These are phyloP conservation scores for Pseudoscleropodium purum DNA, from an alignment of 225 moss, liverwort and hornwort species.

Conservation along the genomic window DNA sequence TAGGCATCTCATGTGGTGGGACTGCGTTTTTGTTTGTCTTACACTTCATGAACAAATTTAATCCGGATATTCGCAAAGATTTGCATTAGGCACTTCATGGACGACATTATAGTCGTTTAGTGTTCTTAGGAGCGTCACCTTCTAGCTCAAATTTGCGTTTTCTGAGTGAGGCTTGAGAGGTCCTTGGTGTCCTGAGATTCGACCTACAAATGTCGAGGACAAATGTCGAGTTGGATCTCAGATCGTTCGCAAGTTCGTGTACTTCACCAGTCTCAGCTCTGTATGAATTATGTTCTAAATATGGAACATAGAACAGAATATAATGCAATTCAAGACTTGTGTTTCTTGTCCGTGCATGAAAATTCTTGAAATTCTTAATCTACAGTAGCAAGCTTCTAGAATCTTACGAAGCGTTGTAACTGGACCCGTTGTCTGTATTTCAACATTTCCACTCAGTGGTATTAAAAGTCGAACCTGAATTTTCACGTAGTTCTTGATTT, in stretches of 20 bases:
- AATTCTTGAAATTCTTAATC: background rate
- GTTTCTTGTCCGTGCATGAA: background rate
- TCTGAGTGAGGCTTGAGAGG: background rate
- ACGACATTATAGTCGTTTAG: background rate
- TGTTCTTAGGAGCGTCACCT: background rate
- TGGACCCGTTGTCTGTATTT: background rate
- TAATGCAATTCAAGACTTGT: background rate
- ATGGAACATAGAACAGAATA: background rate
- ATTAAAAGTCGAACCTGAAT: background rate
- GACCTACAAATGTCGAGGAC: background rate
- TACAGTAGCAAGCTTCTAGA: background rate
- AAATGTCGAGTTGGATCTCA: background rate
- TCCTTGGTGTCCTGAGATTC: background rate
- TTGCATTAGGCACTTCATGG: background rate
- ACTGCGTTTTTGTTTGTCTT: background rate
- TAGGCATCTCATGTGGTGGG: background rate
- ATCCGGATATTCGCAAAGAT: background rate
- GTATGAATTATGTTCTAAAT: background rate
- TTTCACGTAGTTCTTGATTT: background rate
- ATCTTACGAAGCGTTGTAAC: background rate
- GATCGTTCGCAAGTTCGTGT: background rate
- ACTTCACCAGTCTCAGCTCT: background rate
- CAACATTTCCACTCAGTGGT: background rate
- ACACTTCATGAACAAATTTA: background rate
- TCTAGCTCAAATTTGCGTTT: background rate